Base-by-base conservation (phyloP, 768 basidiomycete genomes). In the Lentinus tigrinus region DNA sequence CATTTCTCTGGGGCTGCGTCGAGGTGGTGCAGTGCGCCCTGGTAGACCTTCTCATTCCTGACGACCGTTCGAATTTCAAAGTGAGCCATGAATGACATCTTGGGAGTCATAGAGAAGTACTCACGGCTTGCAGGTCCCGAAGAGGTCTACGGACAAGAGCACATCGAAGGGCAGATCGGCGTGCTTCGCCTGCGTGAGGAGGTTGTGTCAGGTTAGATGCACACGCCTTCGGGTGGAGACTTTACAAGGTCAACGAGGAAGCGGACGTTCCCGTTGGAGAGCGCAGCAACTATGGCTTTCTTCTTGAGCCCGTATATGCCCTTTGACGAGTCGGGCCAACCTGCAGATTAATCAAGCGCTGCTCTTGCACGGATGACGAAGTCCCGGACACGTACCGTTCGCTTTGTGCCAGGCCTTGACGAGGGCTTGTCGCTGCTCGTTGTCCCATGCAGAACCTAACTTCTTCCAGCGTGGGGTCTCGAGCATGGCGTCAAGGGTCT, bases 241-340 rank as follows among this genome's bases (percentile, higher is more conserved):
- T 53, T 28, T 57, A 83, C 85, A 80, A 87, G 77, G 64, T 88
- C 85, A 0, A 84, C 67, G 1, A 88, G 74, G 5, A 87, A 72
- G 19, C 81, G 74, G 47, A 85, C 73, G 63, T 84, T 88, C 8
- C 85, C 87, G 57, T 88, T 88, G 0, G 85, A 86, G 0, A 88
- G 70, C 2, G 81, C 74, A 1, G 75, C 75, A 6, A 86, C 76
- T 40, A 85, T 77, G 1, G 66, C 65, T 5, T 78, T 65, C 47
- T 82, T 76, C 72, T 83, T 84, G 46, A 88, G 69, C 4, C 73
- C 73, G 39, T 75, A 64, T 9, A 88, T 72, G 0, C 82, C 82
- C 0, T 76, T 70, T 0, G 75, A 56, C 2, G 78, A 64, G 64
- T 88, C 87, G 2, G 80, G 75, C 81, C 85, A 88, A 3, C 77